These are phyloP conservation scores for Geosmithia morbida DNA, from an alignment of 2,329 filamentous ascomycete species.

Conservation along the genomic window DNA sequence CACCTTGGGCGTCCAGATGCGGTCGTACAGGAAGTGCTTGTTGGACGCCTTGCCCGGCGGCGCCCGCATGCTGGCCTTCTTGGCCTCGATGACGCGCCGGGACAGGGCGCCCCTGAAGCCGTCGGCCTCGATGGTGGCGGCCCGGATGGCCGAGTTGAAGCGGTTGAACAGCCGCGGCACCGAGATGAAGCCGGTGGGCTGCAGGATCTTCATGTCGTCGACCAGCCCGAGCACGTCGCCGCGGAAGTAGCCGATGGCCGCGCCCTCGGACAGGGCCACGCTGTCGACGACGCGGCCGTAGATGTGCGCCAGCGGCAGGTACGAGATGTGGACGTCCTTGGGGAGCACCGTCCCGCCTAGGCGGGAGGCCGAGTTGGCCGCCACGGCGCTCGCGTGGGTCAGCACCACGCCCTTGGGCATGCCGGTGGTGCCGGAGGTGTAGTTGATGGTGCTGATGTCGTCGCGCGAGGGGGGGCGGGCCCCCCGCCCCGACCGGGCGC, in stretches of 20 bases:
- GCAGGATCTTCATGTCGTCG: conserved; percentile 80
- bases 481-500: conserved; percentile 52
- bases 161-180: conserved; percentile 88
- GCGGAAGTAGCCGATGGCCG: conserved; percentile 80
- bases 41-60: conserved; percentile 62
- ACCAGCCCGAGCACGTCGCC: conserved; percentile 76
- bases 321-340: conserved; percentile 60
- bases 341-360: conserved; percentile 33
- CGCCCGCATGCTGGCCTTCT: conserved; percentile 64
- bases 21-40: conserved; percentile 64
- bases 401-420: conserved; percentile 73
- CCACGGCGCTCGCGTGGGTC: conserved; percentile 68
- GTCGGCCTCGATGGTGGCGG: conserved; percentile 61
- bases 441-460: conserved; percentile 81
- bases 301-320: conserved; percentile 88
- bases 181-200: conserved; percentile 71
- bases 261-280: conserved; percentile 54
- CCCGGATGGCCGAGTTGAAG: conserved; percentile 71
- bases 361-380: conserved; percentile 50
- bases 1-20: conserved; percentile 86
- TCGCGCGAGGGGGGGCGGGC: conserved; percentile 58
- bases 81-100: conserved; percentile 63
- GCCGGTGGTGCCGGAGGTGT: conserved; percentile 76
- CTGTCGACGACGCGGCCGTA: conserved; percentile 80
- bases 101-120: conserved; percentile 74